A percentile compares a stretch with the other conserved stretches of the same genome.
phyloP scores from a whole-genome alignment of 83 land plant species.

The Picea mariana region DNA sequence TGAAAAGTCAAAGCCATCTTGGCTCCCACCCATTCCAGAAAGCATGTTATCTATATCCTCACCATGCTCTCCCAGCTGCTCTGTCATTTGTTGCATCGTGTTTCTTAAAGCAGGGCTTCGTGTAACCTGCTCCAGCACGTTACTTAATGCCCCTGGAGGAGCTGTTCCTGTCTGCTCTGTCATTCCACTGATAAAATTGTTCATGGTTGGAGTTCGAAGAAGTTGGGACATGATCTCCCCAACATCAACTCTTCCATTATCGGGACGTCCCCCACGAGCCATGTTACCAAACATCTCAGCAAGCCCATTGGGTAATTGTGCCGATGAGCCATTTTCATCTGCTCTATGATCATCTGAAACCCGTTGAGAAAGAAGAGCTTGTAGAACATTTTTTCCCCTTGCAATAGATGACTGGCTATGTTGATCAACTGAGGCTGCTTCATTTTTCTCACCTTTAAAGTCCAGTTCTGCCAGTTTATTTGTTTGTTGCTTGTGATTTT shows the following conservation, averaged over 20 bases:
- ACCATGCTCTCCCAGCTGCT: slow-evolving; percentile 47
- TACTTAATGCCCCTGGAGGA: slow-evolving; percentile 49
- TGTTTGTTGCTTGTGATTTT: slow-evolving; percentile 11
- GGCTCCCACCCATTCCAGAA: slow-evolving; percentile 39
- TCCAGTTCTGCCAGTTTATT: neutral
- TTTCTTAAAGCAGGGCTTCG: slow-evolving; percentile 63
- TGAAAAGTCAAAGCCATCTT: slow-evolving; percentile 70
- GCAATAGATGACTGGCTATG: slow-evolving; percentile 23
- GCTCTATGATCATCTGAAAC: slow-evolving; percentile 14
- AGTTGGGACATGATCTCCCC: slow-evolving; percentile 45
- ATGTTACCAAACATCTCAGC: slow-evolving; percentile 13
- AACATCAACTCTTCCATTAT: slow-evolving; percentile 28
- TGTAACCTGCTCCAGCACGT: slow-evolving; percentile 68
- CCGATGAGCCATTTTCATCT: slow-evolving; percentile 14
- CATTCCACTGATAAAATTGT: slow-evolving; percentile 40
- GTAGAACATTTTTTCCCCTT: slow-evolving; percentile 39
- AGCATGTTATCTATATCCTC: slow-evolving; percentile 45
- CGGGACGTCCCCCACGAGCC: slow-evolving; percentile 12
- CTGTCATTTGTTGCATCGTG: slow-evolving; percentile 60
- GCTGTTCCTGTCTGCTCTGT: slow-evolving; percentile 57
- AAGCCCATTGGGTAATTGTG: neutral
- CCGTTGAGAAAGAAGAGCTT: slow-evolving; percentile 32
- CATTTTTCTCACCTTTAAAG: neutral
- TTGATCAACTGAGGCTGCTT: slow-evolving; percentile 18
- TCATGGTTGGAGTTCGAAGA: slow-evolving; percentile 42